Percentiles rank a stretch among this genome's conserved stretches.
Conservation (phyloP, 176 grass and related monocot species). For the Musa beccarii region DNA sequence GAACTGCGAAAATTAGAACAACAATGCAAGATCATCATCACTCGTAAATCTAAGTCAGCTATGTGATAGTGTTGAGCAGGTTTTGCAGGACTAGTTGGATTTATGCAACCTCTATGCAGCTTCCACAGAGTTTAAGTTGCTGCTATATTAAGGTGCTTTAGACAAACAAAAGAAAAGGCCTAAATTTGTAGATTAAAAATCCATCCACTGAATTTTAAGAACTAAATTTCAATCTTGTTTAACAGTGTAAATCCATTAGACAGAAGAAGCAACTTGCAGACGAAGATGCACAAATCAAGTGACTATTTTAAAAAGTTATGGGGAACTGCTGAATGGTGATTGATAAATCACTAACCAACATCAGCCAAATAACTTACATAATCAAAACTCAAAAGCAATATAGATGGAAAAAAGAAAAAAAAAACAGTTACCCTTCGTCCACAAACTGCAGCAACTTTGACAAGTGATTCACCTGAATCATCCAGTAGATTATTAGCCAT, state of each 20-base stretch:
- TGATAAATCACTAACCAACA: not conserved
- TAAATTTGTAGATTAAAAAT: not conserved
- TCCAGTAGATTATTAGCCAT: conserved; percentile 74
- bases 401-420: not conserved
- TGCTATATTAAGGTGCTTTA: not conserved
- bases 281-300: not conserved
- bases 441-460: conserved; percentile 67
- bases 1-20: conserved; percentile 16
- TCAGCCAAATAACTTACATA: not conserved
- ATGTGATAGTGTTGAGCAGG: not conserved
- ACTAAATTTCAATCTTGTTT: not conserved
- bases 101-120: not conserved
- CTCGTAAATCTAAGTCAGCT: not conserved
- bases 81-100: not conserved
- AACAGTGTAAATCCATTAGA: not conserved
- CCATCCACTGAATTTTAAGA: not conserved
- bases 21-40: not conserved
- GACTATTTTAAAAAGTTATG: not conserved
- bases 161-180: not conserved
- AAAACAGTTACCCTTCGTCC: conserved; percentile 55
- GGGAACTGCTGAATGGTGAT: not conserved
- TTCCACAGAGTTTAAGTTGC: not conserved
- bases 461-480: conserved; percentile 58
- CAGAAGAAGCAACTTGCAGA: not conserved
- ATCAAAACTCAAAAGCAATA: not conserved